A percentile compares a stretch with the other conserved stretches of the same genome.
These are phyloP conservation scores for Leishmania lainsoni DNA, from an alignment of 208 protist genomes.

Conservation along the genomic window DNA sequence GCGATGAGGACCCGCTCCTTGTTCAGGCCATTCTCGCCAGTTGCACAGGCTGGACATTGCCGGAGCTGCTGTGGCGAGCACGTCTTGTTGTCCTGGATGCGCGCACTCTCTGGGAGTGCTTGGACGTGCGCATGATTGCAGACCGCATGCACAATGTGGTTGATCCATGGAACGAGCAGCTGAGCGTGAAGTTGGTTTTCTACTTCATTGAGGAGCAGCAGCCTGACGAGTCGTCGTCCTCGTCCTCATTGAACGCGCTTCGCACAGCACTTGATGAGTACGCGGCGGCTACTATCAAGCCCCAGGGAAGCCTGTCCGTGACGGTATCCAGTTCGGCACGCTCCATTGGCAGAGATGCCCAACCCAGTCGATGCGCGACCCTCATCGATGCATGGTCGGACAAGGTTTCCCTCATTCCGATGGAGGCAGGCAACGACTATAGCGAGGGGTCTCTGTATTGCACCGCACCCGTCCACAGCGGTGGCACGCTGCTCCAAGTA, in stretches of 20 bases:
- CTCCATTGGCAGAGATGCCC: neutral
- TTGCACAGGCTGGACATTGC: constrained; percentile 21
- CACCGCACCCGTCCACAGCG: constrained; percentile 39
- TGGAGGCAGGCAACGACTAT: constrained; percentile 36
- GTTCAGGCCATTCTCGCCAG: neutral
- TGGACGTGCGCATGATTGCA: constrained; percentile 39
- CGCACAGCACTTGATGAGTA: constrained; percentile 41
- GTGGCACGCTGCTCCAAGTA: constrained; percentile 73
- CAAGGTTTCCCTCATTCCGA: constrained; percentile 39
- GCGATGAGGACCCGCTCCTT: constrained; percentile 19
- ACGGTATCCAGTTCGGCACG: neutral
- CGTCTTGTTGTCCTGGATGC: constrained; percentile 72
- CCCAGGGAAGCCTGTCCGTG: constrained; percentile 15
- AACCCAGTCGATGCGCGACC: neutral
- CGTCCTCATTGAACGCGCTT: neutral
- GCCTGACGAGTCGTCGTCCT: neutral
- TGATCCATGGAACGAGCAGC: constrained; percentile 86
- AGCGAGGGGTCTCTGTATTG: constrained; percentile 80
- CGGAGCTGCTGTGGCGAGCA: constrained; percentile 37
- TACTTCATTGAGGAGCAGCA: constrained; percentile 33
- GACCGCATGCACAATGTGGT: constrained; percentile 29
- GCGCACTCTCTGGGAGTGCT: constrained; percentile 74
- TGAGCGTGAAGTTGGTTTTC: constrained; percentile 73
- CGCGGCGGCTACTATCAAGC: constrained; percentile 47
- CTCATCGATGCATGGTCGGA: constrained; percentile 22